Evolutionary conservation across 2,329 filamentous ascomycete species (phyloP).

Genomic region (Fusarium sp.): DNA sequence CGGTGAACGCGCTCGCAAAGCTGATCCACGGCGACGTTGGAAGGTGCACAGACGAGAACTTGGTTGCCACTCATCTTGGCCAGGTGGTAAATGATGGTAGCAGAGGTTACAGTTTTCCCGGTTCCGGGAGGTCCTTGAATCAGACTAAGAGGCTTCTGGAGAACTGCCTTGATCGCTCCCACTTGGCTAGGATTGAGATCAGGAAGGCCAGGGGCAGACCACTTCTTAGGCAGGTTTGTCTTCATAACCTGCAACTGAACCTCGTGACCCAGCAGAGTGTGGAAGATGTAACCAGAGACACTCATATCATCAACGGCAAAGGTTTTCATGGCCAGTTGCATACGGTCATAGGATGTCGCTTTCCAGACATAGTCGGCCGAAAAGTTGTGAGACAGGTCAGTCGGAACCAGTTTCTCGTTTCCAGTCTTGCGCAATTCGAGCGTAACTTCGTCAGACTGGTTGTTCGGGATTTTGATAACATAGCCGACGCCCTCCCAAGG

Average conservation of each 20-base stretch:
- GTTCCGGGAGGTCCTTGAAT: slow-evolving; percentile 98
- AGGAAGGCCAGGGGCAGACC: slow-evolving; percentile 91
- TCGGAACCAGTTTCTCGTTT: slow-evolving; percentile 95
- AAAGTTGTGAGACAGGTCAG: slow-evolving; percentile 97
- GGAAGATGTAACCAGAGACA: slow-evolving; percentile 98
- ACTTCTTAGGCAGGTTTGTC: slow-evolving; percentile 94
- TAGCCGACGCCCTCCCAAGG: slow-evolving; percentile 99
- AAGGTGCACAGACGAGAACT: slow-evolving; percentile 95
- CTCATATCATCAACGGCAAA: slow-evolving; percentile 98
- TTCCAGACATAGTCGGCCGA: slow-evolving; percentile 99
- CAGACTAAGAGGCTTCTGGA: slow-evolving; percentile 92
- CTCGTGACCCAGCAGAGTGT: slow-evolving; percentile 94
- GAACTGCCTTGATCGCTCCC: slow-evolving; percentile 92
- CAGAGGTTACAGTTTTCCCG: slow-evolving; percentile 98
- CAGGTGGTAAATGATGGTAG: slow-evolving; percentile 97
- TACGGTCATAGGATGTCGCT: slow-evolving; percentile 97
- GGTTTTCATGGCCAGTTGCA: slow-evolving; percentile 99
- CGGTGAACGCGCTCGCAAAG: slow-evolving; percentile 96
- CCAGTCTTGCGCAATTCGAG: slow-evolving; percentile 94
- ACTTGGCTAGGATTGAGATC: slow-evolving; percentile 97
- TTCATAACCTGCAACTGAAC: slow-evolving; percentile 96
- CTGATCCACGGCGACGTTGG: slow-evolving; percentile 98
- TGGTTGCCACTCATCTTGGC: slow-evolving; percentile 95
- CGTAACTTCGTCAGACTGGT: slow-evolving; percentile 96
- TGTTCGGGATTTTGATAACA: slow-evolving; percentile 99